phyloP scores from a whole-genome alignment of 352 stramenopile species.

The Phytopythium oedochilum region DNA sequence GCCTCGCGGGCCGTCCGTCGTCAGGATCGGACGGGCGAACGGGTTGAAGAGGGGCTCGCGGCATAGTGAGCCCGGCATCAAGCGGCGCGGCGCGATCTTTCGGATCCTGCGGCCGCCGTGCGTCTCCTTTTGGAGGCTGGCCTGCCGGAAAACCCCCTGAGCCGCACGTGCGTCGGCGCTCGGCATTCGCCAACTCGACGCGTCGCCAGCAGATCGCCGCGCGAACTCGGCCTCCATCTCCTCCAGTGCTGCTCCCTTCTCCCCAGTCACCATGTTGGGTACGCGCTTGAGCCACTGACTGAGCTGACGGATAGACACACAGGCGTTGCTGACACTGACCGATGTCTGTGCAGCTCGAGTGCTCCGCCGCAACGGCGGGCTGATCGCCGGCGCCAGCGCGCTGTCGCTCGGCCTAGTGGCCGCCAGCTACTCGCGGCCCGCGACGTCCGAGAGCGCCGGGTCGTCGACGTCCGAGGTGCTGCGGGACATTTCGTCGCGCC shows the following conservation, averaged over 20 bases:
- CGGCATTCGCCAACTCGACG: constrained; percentile 20
- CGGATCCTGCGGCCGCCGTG: background rate
- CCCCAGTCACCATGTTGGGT: constrained; percentile 6
- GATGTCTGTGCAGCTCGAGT: constrained; percentile 27
- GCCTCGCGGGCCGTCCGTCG: background rate
- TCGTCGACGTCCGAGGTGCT: constrained; percentile 51
- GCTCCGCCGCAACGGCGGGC: constrained; percentile 48
- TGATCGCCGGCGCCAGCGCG: constrained; percentile 46
- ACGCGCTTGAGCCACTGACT: background rate
- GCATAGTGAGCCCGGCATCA: background rate
- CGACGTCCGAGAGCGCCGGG: constrained; percentile 41
- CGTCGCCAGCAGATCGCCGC: constrained; percentile 4
- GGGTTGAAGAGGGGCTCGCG: background rate
- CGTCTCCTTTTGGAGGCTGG: background rate
- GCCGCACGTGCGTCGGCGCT: background rate
- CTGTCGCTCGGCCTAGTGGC: constrained; percentile 53
- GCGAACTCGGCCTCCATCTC: background rate
- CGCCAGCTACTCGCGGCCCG: constrained; percentile 27
- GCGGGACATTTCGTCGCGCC: constrained; percentile 57
- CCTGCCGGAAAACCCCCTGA: background rate
- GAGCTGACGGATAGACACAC: too few species aligned
- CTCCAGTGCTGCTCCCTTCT: constrained; percentile 22
- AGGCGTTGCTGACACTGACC: too few species aligned
- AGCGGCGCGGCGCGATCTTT: constrained; percentile 1
- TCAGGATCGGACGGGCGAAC: background rate